Base-by-base conservation (phyloP, 2,329 filamentous ascomycete genomes). In the Conoideocrella luteorostrata region DNA sequence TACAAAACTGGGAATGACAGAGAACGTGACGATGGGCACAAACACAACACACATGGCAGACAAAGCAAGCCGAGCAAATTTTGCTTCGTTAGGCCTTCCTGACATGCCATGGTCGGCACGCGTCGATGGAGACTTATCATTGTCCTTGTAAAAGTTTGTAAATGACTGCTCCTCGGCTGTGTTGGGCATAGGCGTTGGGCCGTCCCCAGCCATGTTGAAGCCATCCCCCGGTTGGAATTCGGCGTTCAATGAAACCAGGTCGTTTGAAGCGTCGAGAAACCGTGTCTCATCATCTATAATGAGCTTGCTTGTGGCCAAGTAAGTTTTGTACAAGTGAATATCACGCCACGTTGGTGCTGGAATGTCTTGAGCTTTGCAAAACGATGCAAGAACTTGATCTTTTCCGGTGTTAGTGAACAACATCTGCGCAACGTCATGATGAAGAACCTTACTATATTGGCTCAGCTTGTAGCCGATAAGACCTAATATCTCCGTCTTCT, bases 401-500 rank as follows among this genome's bases (percentile, higher is more conserved):
- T 22, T 43, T 13, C 29, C 3, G 39, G 7, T 46, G 45, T 55
- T 40, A 55, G 43, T n/a, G n/a, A n/a, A n/a, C n/a, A n/a, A n/a
- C n/a, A n/a, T n/a, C n/a, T n/a, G n/a, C n/a, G n/a, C n/a, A n/a
- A 18, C 7, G 4, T 24, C 7, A 21, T 13, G 12, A 15, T 4
- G 15, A 3, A 23, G 13, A 17, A 33, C 45, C 75, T 60, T 63
- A 84, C 80, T 82, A 57, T 87, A 88, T 54, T 85, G 80, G 24
- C 74, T 72, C 7, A 86, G 62, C 57, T 86, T 86, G 50, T 75
- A 72, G 13, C 77, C 82, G 43, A 86, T 79, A 50, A 76, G 72
- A 12, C 75, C 77, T 5, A 86, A 58, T 5, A 84, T 61, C 37
- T 81, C 74, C 0, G 74, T 80, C 54, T 77, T 76, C 49, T 75